Conservation (phyloP, 2,329 filamentous ascomycete genomes). For the Xenoacremonium recifei region DNA sequence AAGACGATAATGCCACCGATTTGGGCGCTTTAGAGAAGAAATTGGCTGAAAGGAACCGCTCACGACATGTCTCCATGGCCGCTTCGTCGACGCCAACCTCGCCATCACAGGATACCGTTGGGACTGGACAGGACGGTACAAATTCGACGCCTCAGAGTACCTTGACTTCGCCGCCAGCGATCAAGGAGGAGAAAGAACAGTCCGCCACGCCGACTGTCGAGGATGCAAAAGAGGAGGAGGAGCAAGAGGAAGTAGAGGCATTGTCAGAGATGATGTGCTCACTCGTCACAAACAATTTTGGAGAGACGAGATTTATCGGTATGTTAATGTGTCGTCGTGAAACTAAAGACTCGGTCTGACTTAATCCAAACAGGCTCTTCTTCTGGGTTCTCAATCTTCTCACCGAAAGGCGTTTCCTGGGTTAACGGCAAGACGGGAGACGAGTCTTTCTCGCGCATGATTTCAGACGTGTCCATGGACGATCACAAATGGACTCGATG, state of each 20-base stretch:
- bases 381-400: constrained; percentile 98
- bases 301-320: constrained; percentile 96
- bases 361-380: constrained; percentile 70
- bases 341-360: neutral
- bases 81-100: constrained; percentile 48
- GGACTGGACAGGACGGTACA: constrained; percentile 41
- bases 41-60: constrained; percentile 56
- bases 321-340: too few species aligned
- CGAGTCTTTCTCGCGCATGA: constrained; percentile 90
- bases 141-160: constrained; percentile 52
- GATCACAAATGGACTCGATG: constrained; percentile 96
- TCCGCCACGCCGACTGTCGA: constrained; percentile 19
- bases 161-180: constrained; percentile 51
- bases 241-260: constrained; percentile 70
- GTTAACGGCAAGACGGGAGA: constrained; percentile 98
- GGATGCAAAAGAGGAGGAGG: constrained; percentile 24
- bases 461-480: constrained; percentile 83
- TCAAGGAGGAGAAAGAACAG: constrained; percentile 34
- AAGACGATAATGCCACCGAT: constrained; percentile 86
- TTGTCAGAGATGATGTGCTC: constrained; percentile 99
- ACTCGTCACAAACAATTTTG: constrained; percentile 88
- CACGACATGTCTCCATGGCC: constrained; percentile 48
- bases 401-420: constrained; percentile 96
- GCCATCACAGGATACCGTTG: constrained; percentile 45
- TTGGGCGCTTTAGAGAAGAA: constrained; percentile 84